These are phyloP conservation scores for Quaeritorhiza haematococci DNA, from an alignment of 371 early-diverging fungal genomes.

Conservation along the genomic window DNA sequence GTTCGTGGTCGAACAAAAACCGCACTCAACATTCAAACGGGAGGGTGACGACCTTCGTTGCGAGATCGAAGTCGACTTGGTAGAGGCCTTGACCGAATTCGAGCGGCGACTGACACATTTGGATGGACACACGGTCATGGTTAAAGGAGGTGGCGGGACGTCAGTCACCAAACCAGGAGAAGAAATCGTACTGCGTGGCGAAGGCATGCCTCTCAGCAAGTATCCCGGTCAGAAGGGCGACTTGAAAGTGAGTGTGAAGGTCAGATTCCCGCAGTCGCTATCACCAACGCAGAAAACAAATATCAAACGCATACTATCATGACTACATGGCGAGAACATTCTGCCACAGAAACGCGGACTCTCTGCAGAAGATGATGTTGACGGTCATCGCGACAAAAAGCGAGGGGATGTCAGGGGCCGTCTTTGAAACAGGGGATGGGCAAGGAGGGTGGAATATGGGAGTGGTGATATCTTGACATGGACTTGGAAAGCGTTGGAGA, in stretches of 20 bases:
- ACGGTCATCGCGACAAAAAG: too few relatives aligned
- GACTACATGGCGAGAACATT: not conserved
- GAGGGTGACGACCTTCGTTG: slow-evolving; percentile 81
- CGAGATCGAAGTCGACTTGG: slow-evolving; percentile 60
- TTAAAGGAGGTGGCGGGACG: slow-evolving; percentile 61
- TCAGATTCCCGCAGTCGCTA: slow-evolving; percentile 77
- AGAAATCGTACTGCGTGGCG: slow-evolving; percentile 64
- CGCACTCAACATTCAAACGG: slow-evolving; percentile 80
- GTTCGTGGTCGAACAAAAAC: slow-evolving; percentile 92
- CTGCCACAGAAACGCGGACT: too few relatives aligned
- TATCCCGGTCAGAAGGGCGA: slow-evolving; percentile 81
- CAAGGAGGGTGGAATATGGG: too few relatives aligned
- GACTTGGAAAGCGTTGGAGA: too few relatives aligned
- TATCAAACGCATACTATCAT: slow-evolving; percentile 12
- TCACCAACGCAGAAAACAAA: slow-evolving; percentile 60
- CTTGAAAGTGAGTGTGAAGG: slow-evolving; percentile 68
- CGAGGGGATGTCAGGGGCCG: too few relatives aligned
- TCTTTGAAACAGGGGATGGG: too few relatives aligned
- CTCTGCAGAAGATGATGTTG: too few relatives aligned
- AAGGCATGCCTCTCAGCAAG: slow-evolving; percentile 93
- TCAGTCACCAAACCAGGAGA: slow-evolving; percentile 64
- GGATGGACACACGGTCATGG: slow-evolving; percentile 67
- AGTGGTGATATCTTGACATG: too few relatives aligned
- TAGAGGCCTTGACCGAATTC: slow-evolving; percentile 72
- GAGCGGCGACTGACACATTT: slow-evolving; percentile 67